Evolutionary conservation across 495 filamentous ascomycete species (phyloP).

Genomic region (Xylaria curta): DNA sequence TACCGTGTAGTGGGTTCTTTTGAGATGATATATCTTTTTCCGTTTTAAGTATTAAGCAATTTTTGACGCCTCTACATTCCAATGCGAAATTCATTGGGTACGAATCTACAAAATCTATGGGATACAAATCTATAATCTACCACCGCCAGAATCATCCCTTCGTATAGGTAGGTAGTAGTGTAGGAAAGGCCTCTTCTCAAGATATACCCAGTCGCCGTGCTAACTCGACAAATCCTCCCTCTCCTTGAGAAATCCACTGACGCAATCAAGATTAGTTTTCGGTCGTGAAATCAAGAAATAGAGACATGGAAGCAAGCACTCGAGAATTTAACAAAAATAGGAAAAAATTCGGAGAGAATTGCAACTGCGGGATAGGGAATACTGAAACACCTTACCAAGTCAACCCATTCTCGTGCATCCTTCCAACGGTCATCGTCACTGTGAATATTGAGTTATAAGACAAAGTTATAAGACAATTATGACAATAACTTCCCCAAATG

Average conservation of each 20-base stretch:
- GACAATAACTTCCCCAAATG: not conserved
- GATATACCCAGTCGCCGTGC: slow-evolving; percentile 54
- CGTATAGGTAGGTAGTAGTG: not conserved
- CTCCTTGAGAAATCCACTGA: slow-evolving; percentile 59
- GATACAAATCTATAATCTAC: not conserved
- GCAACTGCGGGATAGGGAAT: not conserved
- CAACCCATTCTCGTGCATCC: slow-evolving; percentile 65
- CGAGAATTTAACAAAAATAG: not conserved
- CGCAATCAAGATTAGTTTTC: slow-evolving; percentile 1
- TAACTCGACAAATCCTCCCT: slow-evolving; percentile 62
- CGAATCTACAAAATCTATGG: not conserved
- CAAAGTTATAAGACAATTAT: not conserved
- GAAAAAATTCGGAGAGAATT: not conserved
- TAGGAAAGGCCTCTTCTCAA: slow-evolving; percentile 7
- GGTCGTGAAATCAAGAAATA: not conserved
- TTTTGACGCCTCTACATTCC: not conserved
- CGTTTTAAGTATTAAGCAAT: not conserved
- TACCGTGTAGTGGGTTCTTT: not conserved
- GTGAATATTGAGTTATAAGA: not conserved
- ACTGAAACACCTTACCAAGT: slow-evolving; percentile 36
- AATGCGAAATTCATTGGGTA: not conserved
- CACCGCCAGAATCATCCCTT: not conserved
- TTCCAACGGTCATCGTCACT: slow-evolving; percentile 57
- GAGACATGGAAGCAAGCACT: not conserved
- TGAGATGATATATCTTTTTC: not conserved